A percentile compares a stretch with the other conserved stretches of the same genome.
Evolutionary conservation across 257 asterid genomes (phyloP).

Genomic region (Agastache rugosa): DNA sequence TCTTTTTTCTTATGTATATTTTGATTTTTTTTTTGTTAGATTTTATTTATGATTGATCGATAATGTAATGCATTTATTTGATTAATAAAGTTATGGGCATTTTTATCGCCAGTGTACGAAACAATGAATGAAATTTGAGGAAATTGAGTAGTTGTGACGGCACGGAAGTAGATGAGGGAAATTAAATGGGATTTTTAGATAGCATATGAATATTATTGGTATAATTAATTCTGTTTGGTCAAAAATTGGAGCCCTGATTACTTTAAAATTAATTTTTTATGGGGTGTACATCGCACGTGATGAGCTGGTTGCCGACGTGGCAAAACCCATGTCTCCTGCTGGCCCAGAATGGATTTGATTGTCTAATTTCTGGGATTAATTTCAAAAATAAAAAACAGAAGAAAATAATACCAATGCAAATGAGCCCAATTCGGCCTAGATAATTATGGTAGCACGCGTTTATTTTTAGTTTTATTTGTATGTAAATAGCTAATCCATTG

Average conservation of each 20-base stretch:
- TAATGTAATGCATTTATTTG: not conserved
- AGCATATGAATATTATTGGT: constrained; percentile 21
- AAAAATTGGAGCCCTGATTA: constrained; percentile 33
- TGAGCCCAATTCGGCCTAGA: too few relatives aligned
- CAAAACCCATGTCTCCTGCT: constrained; percentile 36
- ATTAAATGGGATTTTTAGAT: constrained; percentile 32
- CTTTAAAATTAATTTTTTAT: constrained; percentile 26
- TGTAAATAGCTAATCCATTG: too few relatives aligned
- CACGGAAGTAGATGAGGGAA: constrained; percentile 55
- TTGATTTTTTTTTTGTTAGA: not conserved
- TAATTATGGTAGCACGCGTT: too few relatives aligned
- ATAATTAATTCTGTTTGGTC: constrained; percentile 46
- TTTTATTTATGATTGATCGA: not conserved
- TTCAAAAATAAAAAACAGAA: too few relatives aligned
- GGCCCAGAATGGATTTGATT: constrained; percentile 20
- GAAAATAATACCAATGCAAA: too few relatives aligned
- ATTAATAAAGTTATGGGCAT: constrained; percentile 28
- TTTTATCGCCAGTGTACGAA: constrained; percentile 16
- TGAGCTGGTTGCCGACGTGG: constrained; percentile 44
- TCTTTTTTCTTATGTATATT: not conserved
- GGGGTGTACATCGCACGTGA: constrained; percentile 56
- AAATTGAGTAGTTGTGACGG: constrained; percentile 73
- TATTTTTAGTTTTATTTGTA: too few relatives aligned
- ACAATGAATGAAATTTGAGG: constrained; percentile 33
- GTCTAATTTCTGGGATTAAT: too few relatives aligned